phyloP scores from a whole-genome alignment of 371 early-diverging fungal species.

The Mucor lusitanicus region DNA sequence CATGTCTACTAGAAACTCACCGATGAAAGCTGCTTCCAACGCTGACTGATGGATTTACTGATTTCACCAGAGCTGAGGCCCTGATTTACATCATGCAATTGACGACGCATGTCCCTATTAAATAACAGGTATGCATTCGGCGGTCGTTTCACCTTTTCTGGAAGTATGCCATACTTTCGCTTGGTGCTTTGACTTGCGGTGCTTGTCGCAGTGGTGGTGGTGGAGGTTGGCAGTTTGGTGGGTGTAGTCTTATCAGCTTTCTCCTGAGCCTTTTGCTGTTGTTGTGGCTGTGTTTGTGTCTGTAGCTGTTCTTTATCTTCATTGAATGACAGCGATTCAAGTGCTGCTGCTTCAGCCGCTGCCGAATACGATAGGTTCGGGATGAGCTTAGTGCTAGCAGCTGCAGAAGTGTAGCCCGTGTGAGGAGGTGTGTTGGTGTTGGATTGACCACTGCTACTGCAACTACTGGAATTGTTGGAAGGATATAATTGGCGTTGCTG shows the following conservation, averaged over 20 bases:
- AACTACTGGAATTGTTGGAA: not conserved
- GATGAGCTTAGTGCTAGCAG: not conserved
- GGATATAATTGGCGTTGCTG: not conserved
- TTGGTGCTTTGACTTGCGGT: slow-evolving; percentile 1
- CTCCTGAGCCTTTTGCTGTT: too few relatives aligned
- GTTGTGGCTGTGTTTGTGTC: not conserved
- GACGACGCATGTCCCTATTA: slow-evolving; percentile 64
- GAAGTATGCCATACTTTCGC: slow-evolving; percentile 16
- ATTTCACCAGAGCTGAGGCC: slow-evolving; percentile 62
- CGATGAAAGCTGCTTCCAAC: slow-evolving; percentile 50
- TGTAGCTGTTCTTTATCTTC: not conserved
- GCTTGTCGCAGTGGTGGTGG: too few relatives aligned
- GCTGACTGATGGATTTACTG: slow-evolving; percentile 57
- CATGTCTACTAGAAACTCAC: slow-evolving; percentile 19
- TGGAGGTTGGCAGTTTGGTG: not conserved
- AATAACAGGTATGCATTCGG: slow-evolving; percentile 69
- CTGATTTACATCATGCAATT: slow-evolving; percentile 54
- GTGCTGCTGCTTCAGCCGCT: slow-evolving; percentile 24
- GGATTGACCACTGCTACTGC: not conserved
- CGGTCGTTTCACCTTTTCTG: slow-evolving; percentile 55
- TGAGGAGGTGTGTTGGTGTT: not conserved
- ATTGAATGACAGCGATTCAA: slow-evolving; percentile 14
- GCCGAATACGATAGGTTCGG: slow-evolving; percentile 14
- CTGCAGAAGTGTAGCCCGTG: not conserved
- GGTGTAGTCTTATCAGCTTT: not conserved